Evolutionary conservation across 2,329 filamentous ascomycete species (phyloP).

Genomic region (Exserohilum turcica): DNA sequence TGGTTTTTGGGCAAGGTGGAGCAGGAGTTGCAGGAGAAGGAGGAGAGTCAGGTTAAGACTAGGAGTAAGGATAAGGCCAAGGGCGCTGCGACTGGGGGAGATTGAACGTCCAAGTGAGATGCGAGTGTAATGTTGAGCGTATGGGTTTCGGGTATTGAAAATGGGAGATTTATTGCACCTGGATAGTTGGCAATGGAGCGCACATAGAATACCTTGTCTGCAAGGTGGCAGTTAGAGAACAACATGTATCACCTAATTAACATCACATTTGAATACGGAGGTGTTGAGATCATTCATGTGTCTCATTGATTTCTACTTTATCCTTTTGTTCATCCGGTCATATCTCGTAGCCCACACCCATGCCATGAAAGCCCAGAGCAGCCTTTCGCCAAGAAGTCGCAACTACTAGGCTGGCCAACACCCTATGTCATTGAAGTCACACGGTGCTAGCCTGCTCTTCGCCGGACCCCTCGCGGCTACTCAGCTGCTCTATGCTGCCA

Average conservation of each 20-base stretch:
- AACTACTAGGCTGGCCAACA: constrained; percentile 5
- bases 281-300: constrained; percentile 32
- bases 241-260: background rate
- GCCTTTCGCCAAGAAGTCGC: background rate
- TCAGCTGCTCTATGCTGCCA: constrained; percentile 2
- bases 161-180: no score
- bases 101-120: background rate
- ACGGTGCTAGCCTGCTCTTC: background rate
- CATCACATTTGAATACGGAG: constrained; percentile 3
- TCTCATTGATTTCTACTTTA: constrained; percentile 28
- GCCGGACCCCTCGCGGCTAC: constrained; percentile 5
- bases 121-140: background rate
- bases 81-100: background rate
- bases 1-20: constrained; percentile 45
- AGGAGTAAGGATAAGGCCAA: constrained; percentile 21
- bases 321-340: constrained; percentile 23
- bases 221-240: background rate
- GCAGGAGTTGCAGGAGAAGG: constrained; percentile 22
- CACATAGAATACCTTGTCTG: background rate
- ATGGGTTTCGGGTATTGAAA: background rate
- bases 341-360: constrained; percentile 11
- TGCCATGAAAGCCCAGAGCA: background rate
- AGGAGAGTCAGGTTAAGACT: constrained; percentile 16
- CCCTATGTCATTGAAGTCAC: background rate
- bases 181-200: no score